Conservation (phyloP, 1,284 basidiomycete genomes). For the Cerrena zonata region DNA sequence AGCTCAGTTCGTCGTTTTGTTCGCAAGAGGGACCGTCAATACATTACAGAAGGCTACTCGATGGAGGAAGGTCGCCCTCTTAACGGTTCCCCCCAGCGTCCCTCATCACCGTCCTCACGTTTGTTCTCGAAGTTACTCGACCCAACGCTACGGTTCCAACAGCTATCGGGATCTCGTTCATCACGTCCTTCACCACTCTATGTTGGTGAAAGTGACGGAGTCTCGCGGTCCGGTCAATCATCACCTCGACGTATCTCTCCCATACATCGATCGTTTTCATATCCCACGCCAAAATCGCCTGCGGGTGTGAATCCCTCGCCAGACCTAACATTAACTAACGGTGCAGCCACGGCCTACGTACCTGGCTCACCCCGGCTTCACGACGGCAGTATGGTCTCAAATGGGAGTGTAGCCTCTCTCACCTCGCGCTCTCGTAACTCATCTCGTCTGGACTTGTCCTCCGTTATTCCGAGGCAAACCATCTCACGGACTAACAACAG, state of each 20-base stretch:
- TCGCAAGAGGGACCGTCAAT: slow-evolving; percentile 35
- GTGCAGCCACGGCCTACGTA: slow-evolving; percentile 19
- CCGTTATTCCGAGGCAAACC: slow-evolving; percentile 41
- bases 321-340: slow-evolving; percentile 19
- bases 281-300: slow-evolving; percentile 16
- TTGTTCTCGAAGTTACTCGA: slow-evolving; percentile 19
- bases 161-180: slow-evolving; percentile 16
- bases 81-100: slow-evolving; percentile 17
- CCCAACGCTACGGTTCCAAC: slow-evolving; percentile 17
- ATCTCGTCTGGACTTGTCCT: slow-evolving; percentile 57
- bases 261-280: slow-evolving; percentile 22
- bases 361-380: slow-evolving; percentile 29
- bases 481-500: slow-evolving; percentile 30
- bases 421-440: slow-evolving; percentile 56
- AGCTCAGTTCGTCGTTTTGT: slow-evolving; percentile 42
- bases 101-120: slow-evolving; percentile 20
- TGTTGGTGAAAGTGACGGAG: slow-evolving; percentile 14
- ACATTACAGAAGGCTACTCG: slow-evolving; percentile 39
- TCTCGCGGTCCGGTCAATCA: slow-evolving; percentile 19
- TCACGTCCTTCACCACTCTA: slow-evolving; percentile 20
- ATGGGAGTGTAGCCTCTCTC: slow-evolving; percentile 28
- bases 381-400: slow-evolving; percentile 26
- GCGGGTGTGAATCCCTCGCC: slow-evolving; percentile 15
- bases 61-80: slow-evolving; percentile 55
- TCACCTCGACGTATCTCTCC: slow-evolving; percentile 26